Conservation (phyloP, 345 rosid species). For the Anacardium occidentale region DNA sequence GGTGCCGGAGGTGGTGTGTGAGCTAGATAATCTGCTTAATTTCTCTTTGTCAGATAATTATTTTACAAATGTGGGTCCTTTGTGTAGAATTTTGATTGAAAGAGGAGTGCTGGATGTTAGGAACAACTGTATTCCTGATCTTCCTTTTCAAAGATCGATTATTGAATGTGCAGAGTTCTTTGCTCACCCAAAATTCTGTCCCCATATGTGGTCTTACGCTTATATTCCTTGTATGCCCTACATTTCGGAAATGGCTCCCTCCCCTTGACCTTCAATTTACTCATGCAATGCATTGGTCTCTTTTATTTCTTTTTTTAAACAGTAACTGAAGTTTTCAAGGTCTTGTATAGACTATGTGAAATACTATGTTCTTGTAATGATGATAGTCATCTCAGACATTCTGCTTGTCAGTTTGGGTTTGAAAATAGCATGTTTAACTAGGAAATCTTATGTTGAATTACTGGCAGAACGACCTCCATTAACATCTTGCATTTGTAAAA, state of each 20-base stretch:
- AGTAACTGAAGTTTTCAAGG: neutral
- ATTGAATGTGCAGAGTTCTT: slow-evolving; percentile 58
- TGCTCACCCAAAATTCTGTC: slow-evolving; percentile 52
- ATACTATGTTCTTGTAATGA: too few species aligned
- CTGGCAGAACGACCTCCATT: too few species aligned
- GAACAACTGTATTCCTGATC: slow-evolving; percentile 72
- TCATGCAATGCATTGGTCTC: neutral
- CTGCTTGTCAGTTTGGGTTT: too few species aligned
- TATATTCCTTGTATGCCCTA: slow-evolving; percentile 48
- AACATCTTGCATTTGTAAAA: too few species aligned
- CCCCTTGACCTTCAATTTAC: slow-evolving; percentile 37
- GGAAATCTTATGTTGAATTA: too few species aligned
- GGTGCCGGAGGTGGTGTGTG: slow-evolving; percentile 66
- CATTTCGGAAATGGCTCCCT: slow-evolving; percentile 46
- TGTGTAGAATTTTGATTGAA: slow-evolving; percentile 49
- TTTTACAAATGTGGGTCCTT: slow-evolving; percentile 58
- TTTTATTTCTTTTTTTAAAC: neutral
- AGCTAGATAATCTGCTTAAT: slow-evolving; percentile 50
- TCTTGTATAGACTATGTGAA: neutral
- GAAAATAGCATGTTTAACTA: too few species aligned
- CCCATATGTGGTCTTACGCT: slow-evolving; percentile 44
- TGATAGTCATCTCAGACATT: too few species aligned
- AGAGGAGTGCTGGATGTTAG: slow-evolving; percentile 63
- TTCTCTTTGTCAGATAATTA: slow-evolving; percentile 65
- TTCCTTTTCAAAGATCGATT: slow-evolving; percentile 66